A percentile compares a stretch with the other conserved stretches of the same genome.
These are phyloP conservation scores for Trifolium subterraneum DNA, from an alignment of 306 rosid species.

Conservation along the genomic window DNA sequence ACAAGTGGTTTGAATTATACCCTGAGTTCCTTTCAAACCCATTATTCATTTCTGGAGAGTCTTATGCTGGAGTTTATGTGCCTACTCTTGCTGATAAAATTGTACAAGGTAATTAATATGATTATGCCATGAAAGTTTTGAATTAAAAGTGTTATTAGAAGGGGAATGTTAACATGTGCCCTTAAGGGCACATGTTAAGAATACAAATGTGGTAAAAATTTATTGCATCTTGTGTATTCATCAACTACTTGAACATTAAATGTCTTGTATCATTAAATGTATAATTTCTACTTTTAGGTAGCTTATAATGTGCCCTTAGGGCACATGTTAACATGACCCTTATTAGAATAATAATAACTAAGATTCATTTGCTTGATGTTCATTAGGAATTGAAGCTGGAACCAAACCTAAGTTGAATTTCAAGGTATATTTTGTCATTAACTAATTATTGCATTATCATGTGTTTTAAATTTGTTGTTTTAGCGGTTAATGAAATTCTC, in stretches of 20 bases:
- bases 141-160: neutral
- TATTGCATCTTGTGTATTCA: too few relatives aligned
- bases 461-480: neutral
- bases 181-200: too few relatives aligned
- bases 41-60: constrained; percentile 5
- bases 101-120: constrained; percentile 62
- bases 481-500: too few relatives aligned
- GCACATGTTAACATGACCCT: too few relatives aligned
- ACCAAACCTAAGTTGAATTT: constrained; percentile 51
- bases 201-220: too few relatives aligned
- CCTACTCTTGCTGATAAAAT: constrained; percentile 81
- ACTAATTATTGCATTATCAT: constrained; percentile 13
- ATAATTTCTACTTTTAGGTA: too few relatives aligned
- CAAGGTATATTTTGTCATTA: constrained; percentile 2
- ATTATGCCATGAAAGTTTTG: neutral
- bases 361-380: constrained; percentile 32
- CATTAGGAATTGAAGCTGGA: constrained; percentile 61
- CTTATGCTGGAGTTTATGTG: constrained; percentile 62
- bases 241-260: too few relatives aligned
- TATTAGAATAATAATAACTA: constrained; percentile 3
- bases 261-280: too few relatives aligned
- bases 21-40: constrained; percentile 3
- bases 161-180: too few relatives aligned
- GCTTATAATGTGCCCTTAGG: too few relatives aligned
- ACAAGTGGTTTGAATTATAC: constrained; percentile 38